Conservation (phyloP, 805 yeast genomes). For the Pichia rugopelliculosa region DNA sequence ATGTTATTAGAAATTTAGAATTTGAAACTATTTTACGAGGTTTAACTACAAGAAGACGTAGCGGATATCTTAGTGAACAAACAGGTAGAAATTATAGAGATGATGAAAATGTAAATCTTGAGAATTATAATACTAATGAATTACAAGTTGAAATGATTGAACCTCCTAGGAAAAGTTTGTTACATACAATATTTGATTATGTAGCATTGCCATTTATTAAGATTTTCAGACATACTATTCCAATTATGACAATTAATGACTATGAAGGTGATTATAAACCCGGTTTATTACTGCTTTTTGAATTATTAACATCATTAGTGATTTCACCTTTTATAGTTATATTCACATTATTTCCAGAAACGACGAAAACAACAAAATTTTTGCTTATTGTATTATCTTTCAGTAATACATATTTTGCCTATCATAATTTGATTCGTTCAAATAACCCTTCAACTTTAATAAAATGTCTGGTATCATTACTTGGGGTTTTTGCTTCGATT, state of each 20-base stretch:
- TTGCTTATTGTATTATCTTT: slow-evolving; percentile 6
- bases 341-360: slow-evolving; percentile 16
- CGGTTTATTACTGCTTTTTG: slow-evolving; percentile 12
- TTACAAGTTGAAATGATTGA: slow-evolving; percentile 6
- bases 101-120: background rate
- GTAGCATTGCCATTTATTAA: slow-evolving; percentile 16
- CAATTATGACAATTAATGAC: slow-evolving; percentile 17
- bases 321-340: slow-evolving; percentile 19
- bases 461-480: slow-evolving; percentile 28
- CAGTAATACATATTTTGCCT: slow-evolving; percentile 13
- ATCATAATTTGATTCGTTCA: slow-evolving; percentile 16
- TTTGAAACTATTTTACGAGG: slow-evolving; percentile 22
- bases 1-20: slow-evolving; percentile 22
- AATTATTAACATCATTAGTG: slow-evolving; percentile 16
- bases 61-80: slow-evolving; percentile 11
- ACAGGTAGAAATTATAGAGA: slow-evolving; percentile 11
- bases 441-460: slow-evolving; percentile 16
- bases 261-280: slow-evolving; percentile 19
- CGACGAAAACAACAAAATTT: background rate
- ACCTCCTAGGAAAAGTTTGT: background rate
- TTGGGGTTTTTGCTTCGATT: slow-evolving; percentile 64
- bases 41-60: slow-evolving; percentile 18
- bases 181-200: slow-evolving; percentile 10
- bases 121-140: background rate
- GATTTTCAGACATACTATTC: slow-evolving; percentile 19